Evolutionary conservation across 306 rosid species (phyloP), one percentile per base, ranked within the genome.

Genomic region (Malus domestica): DNA sequence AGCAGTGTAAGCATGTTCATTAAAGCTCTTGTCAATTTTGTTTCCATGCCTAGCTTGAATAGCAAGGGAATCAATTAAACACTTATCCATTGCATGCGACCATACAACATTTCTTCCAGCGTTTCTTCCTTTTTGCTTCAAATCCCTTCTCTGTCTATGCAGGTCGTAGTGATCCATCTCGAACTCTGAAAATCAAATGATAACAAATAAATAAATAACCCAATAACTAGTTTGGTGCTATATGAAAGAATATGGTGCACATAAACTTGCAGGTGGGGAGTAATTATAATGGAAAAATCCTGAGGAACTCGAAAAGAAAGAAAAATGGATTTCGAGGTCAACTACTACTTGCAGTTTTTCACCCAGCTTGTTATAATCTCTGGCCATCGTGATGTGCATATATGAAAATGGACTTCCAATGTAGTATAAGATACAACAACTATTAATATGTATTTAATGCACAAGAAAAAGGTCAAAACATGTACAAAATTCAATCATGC

Each of bases 61-160:
- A 30, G 90, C 88, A 81, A 91, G 88, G 67, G 91, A 80, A 85
- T 89, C 91, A 75, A 88, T 89, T 33, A 91, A 85, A 74, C 95
- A 91, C 85, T 85, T 89, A 76, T 89, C 97, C 93, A 91, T 91
- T 67, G 89, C 90, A 79, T 75, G 73, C 79, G 97, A 91, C 97
- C 97, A 91, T 55, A 91, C 93, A 77, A 91, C 95, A 78, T 91
- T 91, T 84, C 90, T 89, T 79, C 97, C 95, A 77, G 89, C 95
- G 78, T 91, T 91, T 84, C 90, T 89, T 79, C 95, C 95, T 75
- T 88, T 91, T 82, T 83, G 89, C 87, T 86, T 91, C 80, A 81
- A 75, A 79, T 85, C 91, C 88, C 84, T 83, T 83, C 91, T 89
- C 80, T 88, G 89, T 46, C 88, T 84, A 72, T 79, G 89, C 69